Base-by-base conservation (phyloP, 495 filamentous ascomycete species). In the Lophiostoma macrostomum region DNA sequence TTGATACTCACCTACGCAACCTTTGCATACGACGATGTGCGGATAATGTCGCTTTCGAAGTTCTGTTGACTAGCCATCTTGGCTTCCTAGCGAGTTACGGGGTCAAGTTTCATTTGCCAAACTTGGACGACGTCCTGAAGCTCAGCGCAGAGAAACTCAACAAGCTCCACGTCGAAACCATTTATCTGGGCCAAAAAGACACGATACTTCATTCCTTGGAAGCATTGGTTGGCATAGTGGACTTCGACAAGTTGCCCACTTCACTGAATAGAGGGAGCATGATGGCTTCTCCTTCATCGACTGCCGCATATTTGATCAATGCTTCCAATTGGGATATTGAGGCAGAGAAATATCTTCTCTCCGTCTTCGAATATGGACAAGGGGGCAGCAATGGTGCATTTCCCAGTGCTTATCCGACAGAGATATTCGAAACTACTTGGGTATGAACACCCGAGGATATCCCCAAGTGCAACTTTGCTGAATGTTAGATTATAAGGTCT, bases 261-360 rank as follows among this genome's bases (percentile, higher is more conserved):
- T 69, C 74, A 32, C 69, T 67, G 43, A 59, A 66, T 14, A 56
- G 55, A 38, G 75, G 74, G 5, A 60, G 60, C 3, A 72, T 76
- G 50, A 64, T 76, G 67, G 72, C 56, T 7, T 77, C 74, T 5
- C 76, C 76, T 11, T 73, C 74, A 7, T 68, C 72, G 0, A 79
- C 73, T 5, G 70, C 73, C 7, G 72, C 70, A 10, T 74, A 74
- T 43, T 47, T 78, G 16, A 74, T 72, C 30, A 30, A 72, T 50
- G 24, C 53, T 10, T 55, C 69, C 1, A n/a, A 29, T 0, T 76
- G 74, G 74, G 72, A 78, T 49, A 47, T 64, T n/a, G 59, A 55
- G 29, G 43, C 43, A 13, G 52, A 55, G 22, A 6, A 7, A n/a
- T 55, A 55, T 30, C 41, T 55, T 16, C 7, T 19, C 13, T n/a